These are phyloP conservation scores for Candida tibetensis DNA, from an alignment of 805 yeast genomes.

Conservation along the genomic window DNA sequence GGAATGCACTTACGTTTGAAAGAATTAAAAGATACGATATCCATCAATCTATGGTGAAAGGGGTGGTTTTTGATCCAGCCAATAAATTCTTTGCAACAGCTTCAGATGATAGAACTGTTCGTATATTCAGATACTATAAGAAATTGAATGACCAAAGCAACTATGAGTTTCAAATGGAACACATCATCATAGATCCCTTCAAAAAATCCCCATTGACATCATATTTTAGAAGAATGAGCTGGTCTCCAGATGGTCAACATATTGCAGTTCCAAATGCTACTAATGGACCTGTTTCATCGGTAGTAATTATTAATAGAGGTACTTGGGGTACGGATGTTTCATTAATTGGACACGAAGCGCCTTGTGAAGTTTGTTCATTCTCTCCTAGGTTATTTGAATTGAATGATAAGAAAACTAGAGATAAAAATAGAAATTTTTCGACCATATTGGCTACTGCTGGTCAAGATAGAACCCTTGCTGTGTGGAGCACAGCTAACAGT, in stretches of 20 bases:
- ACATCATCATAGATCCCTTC: constrained; percentile 80
- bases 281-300: constrained; percentile 76
- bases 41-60: constrained; percentile 94
- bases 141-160: constrained; percentile 52
- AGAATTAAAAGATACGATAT: constrained; percentile 84
- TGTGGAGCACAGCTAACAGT: constrained; percentile 80
- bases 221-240: constrained; percentile 79
- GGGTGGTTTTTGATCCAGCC: constrained; percentile 97
- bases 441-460: constrained; percentile 94
- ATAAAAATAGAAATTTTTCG: constrained; percentile 37
- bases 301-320: constrained; percentile 71
- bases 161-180: constrained; percentile 82
- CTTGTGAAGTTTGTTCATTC: constrained; percentile 76
- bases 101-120: constrained; percentile 89
- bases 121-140: constrained; percentile 82
- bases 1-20: constrained; percentile 93
- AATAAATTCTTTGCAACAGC: constrained; percentile 96
- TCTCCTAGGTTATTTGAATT: constrained; percentile 64
- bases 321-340: constrained; percentile 75
- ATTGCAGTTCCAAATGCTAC: constrained; percentile 85
- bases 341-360: constrained; percentile 77
- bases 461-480: constrained; percentile 82
- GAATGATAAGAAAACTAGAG: constrained; percentile 12
- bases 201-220: constrained; percentile 86
- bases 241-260: constrained; percentile 90